Percentiles rank a stretch among this genome's conserved stretches.
These are phyloP conservation scores for Solanum sitiens DNA, from an alignment of 257 asterid species.

Conservation along the genomic window DNA sequence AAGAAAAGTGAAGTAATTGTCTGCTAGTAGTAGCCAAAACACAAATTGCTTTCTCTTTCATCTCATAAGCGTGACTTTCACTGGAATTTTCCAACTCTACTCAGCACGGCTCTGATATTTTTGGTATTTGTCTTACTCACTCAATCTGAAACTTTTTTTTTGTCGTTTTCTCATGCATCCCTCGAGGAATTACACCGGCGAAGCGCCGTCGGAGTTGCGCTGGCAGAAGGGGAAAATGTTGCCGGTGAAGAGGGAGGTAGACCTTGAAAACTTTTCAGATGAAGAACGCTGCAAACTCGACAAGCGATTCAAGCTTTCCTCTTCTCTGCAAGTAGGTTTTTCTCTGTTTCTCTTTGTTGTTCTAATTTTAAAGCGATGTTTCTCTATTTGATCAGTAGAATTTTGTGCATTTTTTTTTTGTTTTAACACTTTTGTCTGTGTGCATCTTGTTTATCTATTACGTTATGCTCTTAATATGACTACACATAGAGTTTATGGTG, in stretches of 20 bases:
- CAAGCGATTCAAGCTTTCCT: conserved; percentile 31
- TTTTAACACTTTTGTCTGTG: not conserved
- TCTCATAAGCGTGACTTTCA: not conserved
- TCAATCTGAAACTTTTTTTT: not conserved
- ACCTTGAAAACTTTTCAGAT: conserved; percentile 12
- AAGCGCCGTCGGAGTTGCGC: conserved; percentile 1
- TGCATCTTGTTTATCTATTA: not conserved
- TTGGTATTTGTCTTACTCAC: not conserved
- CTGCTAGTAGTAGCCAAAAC: not conserved
- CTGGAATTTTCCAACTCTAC: not conserved
- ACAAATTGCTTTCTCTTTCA: not conserved
- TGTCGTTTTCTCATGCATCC: not conserved
- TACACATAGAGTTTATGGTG: not conserved
- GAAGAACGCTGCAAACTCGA: conserved; percentile 25
- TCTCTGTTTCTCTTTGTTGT: not conserved
- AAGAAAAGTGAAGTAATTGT: not conserved
- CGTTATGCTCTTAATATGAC: not conserved
- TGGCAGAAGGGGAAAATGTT: conserved; percentile 13
- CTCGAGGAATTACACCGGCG: conserved; percentile 15
- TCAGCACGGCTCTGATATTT: not conserved
- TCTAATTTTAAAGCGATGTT: not conserved
- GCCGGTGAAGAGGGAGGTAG: conserved; percentile 31
- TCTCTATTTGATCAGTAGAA: not conserved
- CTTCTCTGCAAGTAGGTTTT: conserved; percentile 6
- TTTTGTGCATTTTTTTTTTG: not conserved